phyloP scores from a whole-genome alignment of 108 stramenopile species.

The Cyclotella atomus region DNA sequence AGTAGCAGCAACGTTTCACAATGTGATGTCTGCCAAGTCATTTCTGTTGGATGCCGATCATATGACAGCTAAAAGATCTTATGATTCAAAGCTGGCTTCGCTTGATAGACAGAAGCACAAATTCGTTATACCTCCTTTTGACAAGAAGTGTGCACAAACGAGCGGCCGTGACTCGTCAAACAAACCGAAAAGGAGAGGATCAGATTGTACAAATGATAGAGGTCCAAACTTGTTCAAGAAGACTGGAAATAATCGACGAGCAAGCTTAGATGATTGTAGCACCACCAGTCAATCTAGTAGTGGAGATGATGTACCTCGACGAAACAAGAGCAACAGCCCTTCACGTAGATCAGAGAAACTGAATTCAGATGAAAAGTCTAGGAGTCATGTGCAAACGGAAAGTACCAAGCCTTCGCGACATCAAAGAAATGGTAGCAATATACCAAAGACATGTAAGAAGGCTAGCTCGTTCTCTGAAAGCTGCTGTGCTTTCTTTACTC shows the following conservation, averaged over 20 bases:
- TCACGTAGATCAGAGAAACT: background rate
- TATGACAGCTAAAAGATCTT: conserved; percentile 31
- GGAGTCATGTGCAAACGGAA: background rate
- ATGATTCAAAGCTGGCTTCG: conserved; percentile 44
- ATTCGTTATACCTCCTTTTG: conserved; percentile 1
- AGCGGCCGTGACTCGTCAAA: background rate
- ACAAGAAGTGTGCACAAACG: background rate
- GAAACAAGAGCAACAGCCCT: background rate
- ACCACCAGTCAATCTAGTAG: conserved; percentile 31
- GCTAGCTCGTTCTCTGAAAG: conserved; percentile 7
- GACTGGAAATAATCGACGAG: background rate
- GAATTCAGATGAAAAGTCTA: background rate
- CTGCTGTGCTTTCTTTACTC: conserved; percentile 6
- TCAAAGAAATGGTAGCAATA: background rate
- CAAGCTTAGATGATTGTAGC: conserved; percentile 31
- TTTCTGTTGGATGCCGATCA: conserved; percentile 47
- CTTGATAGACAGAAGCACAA: conserved; percentile 12
- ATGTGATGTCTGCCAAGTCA: conserved; percentile 46
- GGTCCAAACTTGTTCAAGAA: background rate
- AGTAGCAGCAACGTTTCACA: conserved; percentile 30
- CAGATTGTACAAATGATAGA: conserved; percentile 2
- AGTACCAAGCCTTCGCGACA: background rate
- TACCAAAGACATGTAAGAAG: background rate
- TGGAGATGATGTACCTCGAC: conserved; percentile 15
- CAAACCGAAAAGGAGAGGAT: background rate